Evolutionary conservation across 2,329 filamentous ascomycete species (phyloP), one percentile per base, ranked within the genome.

Genomic region (Fusarium poae): DNA sequence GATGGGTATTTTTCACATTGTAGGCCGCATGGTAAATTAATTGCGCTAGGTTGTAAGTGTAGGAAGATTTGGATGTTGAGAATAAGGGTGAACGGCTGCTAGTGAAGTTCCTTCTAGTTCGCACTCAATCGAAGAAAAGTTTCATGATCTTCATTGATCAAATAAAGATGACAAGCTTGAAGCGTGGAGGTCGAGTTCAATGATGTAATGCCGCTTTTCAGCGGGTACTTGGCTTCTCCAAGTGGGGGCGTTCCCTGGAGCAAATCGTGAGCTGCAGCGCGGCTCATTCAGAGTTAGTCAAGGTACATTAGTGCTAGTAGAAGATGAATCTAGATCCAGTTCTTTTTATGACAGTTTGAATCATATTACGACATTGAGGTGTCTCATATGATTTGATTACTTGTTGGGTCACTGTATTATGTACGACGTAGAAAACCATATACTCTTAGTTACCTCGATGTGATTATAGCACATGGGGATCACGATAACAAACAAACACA

Each of bases 151-250:
- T 55, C 62, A 45, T 65, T 23, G 34, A 52, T 64, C 35, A 37
- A 45, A 27, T 50, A 48, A 34, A 25, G 13, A 10, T 48, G 51
- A 48, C 37, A 35, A 51, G 39, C 20, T 45, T 45, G 29, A 55
- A 48, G 23, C 29, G 53, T 42, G 55, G 32, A 66, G 43, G 40
- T 27, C 35, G 18, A 50, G 40, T 54, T 70, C 67, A 42, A 70
- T 75, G 73, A 75, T 73, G 73, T 74, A 75, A 75, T 75, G 61
- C 57, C 67, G 61, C 42, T 50, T 54, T 49, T 30, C 49, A 18
- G 53, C 56, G 53, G 52, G 32, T 37, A 62, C 52, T 60, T 51
- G 35, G 37, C 46, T 46, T 32, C 27, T 45, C 50, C 18, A 25
- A 42, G 58, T 49, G 64, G 64, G 62, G 64, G 51, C 42, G 32